Evolutionary conservation across 495 filamentous ascomycete genomes (phyloP).

Genomic region (Podospora pseudopauciseta): DNA sequence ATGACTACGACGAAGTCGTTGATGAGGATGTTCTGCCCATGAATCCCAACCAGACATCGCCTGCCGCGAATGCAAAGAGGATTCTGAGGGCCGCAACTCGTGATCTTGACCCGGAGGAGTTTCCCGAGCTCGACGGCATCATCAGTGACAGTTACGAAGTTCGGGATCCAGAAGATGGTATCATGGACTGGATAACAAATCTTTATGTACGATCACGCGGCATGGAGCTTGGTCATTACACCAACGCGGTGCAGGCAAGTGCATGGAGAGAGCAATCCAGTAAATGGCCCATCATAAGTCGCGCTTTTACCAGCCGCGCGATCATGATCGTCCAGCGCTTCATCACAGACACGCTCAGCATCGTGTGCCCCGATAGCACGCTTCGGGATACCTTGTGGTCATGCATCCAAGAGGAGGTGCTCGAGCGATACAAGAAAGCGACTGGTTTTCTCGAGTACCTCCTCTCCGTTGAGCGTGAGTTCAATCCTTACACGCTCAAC

Average conservation of each 20-base stretch:
- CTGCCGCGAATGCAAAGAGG: background rate
- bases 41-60: background rate
- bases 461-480: conserved; percentile 46
- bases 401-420: conserved; percentile 39
- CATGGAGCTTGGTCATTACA: conserved; percentile 30
- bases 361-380: conserved; percentile 29
- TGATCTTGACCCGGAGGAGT: background rate
- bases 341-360: conserved; percentile 36
- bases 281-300: conserved; percentile 50
- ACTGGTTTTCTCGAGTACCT: conserved; percentile 45
- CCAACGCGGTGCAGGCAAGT: conserved; percentile 36
- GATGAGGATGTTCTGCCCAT: background rate
- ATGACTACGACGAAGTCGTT: conserved; percentile 2
- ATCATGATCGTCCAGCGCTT: conserved; percentile 50
- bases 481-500: conserved; percentile 49
- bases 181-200: conserved; percentile 22
- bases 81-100: background rate
- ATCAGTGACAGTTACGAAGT: background rate
- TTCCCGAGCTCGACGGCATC: conserved; percentile 20
- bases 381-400: conserved; percentile 38
- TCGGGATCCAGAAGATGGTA: conserved; percentile 2
- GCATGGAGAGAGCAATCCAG: conserved; percentile 53
- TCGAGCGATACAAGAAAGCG: conserved; percentile 40
- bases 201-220: conserved; percentile 26
- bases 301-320: conserved; percentile 45